Evolutionary conservation across 176 grass and related monocot species (phyloP), one percentile per base, ranked within the genome.

Genomic region (Calamus simplicifolius): DNA sequence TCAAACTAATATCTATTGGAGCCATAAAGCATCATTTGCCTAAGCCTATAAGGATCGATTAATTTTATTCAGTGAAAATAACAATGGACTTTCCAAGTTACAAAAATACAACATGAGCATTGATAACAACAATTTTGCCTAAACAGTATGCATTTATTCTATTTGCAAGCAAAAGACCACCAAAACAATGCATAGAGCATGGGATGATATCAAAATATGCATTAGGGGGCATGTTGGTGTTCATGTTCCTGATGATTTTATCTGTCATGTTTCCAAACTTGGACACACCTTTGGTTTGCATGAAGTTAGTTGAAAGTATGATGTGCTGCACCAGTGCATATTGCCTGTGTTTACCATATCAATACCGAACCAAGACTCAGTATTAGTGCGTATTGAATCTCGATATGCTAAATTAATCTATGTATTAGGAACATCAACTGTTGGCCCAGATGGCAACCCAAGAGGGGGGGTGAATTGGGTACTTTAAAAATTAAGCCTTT

Each of bases 111-210:
- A 6, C 31, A 35, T 35, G 31, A 35, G 8, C 31, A 10, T 23
- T 73, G 15, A 51, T 25, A 7, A 35, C 18, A 18, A 6, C 21
- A 27, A 5, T 50, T 27, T 25, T 73, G 74, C 52, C 48, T 57
- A 5, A 70, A 57, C 77, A 91, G 93, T 91, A 91, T 80, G 88
- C 93, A 19, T 91, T 97, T 85, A 91, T 97, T 82, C 71, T 97
- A 73, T 74, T 75, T 62, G 83, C 92, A 25, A 77, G 49, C 49
- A 97, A 91, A 74, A 64, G 91, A 76, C 78, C 91, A 38, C 92
- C 92, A 54, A 84, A 89, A 59, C 86, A 91, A 63, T 91, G 75
- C 25, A 80, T 88, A 77, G 88, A 75, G 62, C 80, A 71, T 80
- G 84, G 87, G 43, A 69, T 78, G 1, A 72, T 84, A 55, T 76